Evolutionary conservation across 208 protist species (phyloP), one percentile per base, ranked within the genome.

Genomic region (Wallacemonas sp.): DNA sequence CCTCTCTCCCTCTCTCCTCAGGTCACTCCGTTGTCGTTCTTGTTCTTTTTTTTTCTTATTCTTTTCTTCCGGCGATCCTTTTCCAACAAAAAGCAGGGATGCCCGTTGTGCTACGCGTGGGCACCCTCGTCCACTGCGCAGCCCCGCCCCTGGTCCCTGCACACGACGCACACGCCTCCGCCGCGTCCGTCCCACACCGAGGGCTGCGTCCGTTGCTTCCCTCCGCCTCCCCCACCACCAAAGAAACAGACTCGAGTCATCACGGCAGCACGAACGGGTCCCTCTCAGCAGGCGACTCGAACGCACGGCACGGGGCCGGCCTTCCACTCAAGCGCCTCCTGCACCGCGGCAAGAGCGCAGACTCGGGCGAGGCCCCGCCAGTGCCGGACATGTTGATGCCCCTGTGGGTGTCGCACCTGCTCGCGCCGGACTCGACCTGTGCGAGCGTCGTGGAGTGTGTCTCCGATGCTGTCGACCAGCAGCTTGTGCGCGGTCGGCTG

Each of bases 401-500:
- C 2, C 16, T 84, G 39, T 88, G 82, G 82, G 42, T 84, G 2
- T 84, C 78, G 8, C 64, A 80, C 11, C 74, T 68, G 25, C 22
- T 88, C 12, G 54, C 67, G 1, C 57, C 44, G n/a, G 38, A 49
- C 36, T 79, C 82, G 5, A 82, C 70, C 12, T 57, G 73, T 5
- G 65, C 61, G 33, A 41, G 44, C 36, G 64, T 81, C 12, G 50
- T 88, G 32, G 26, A 62, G 14, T 50, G 50, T n/a, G 65, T 82
- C 29, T 57, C 63, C 29, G 61, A 65, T 29, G 74, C 57, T 55
- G 76, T 84, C 22, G 25, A 10, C 1, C 36, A 76, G 59, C 63
- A 77, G 20, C 78, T 73, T 26, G 74, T 88, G 70, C 48, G 42
- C 0, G 78, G 75, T 0, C 20, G 29, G n/a, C 55, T 88, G 18